Evolutionary conservation across 129 eudicot genomes (phyloP).

Genomic region (Pittosporum tobira): DNA sequence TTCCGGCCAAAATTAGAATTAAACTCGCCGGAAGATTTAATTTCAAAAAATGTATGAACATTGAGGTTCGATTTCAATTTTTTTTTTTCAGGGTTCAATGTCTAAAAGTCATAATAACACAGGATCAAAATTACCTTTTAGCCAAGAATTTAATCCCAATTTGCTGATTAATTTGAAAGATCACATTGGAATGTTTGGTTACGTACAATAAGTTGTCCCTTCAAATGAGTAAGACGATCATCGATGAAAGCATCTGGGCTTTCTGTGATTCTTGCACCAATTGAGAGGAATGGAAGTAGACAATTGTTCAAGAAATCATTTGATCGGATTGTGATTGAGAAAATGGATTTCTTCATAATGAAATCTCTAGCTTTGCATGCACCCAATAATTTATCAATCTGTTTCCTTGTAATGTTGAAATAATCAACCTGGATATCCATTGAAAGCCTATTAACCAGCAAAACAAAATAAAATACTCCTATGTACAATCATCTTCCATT

Average conservation of each 20-base stretch:
- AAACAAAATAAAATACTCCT: background rate
- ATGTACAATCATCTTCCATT: background rate
- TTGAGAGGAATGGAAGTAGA: slow-evolving; percentile 69
- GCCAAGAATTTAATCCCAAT: too few relatives aligned
- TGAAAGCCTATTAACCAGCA: slow-evolving; percentile 79
- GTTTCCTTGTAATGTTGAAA: slow-evolving; percentile 80
- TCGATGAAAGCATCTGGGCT: slow-evolving; percentile 62
- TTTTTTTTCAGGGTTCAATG: too few relatives aligned
- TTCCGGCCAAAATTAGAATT: too few relatives aligned
- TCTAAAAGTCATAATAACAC: too few relatives aligned
- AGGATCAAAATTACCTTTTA: too few relatives aligned
- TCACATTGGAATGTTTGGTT: background rate
- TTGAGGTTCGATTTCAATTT: too few relatives aligned
- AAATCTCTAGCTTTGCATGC: slow-evolving; percentile 60
- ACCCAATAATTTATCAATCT: slow-evolving; percentile 59
- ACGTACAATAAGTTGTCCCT: slow-evolving; percentile 65
- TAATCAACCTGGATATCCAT: slow-evolving; percentile 88
- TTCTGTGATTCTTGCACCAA: slow-evolving; percentile 55
- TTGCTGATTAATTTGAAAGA: background rate
- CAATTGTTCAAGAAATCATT: slow-evolving; percentile 89
- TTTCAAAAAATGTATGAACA: too few relatives aligned
- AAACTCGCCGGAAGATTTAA: too few relatives aligned
- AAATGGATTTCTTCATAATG: slow-evolving; percentile 55
- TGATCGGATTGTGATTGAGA: slow-evolving; percentile 85
- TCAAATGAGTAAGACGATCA: slow-evolving; percentile 47